Base-by-base conservation (phyloP, 2,329 filamentous ascomycete genomes). In the Diaporthe citri region DNA sequence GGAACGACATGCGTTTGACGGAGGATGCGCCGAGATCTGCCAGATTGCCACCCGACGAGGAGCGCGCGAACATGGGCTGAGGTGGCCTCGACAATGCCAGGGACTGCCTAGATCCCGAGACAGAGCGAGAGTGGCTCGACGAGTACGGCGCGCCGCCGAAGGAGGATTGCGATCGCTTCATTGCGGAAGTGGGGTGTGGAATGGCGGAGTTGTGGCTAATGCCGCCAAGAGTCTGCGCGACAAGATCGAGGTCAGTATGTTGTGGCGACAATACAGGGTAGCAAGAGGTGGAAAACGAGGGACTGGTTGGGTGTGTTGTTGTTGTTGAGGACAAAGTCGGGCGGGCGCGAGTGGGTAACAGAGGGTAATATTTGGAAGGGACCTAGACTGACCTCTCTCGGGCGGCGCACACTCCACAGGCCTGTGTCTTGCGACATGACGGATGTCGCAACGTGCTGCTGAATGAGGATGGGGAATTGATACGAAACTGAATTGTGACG, bases 161-260 rank as follows among this genome's bases (percentile, higher is more conserved):
- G 77, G 91, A 92, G 79, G 95, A 96, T 81, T 92, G 97, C 41
- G 94, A 94, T 83, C 97, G 94, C 87, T 99, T 99, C 90, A 99
- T 93, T 55, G 95, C 95, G 55, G 96, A 98, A 39, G 94, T 90
- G 12, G 97, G 96, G 85, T 97, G 95, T 28, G 97, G 97, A 77
- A 99, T 94, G 31, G 92, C 91, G 28, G 94, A 94, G 83, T 95
- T 96, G 83, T 93, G 91, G 83, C 92, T 96, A 81, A 98, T 92
- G 78, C 92, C 93, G 78, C 93, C 96, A 76, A 98, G 91, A 72
- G 97, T 98, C 95, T 97, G 84, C 57, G 59, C 57, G 71, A 64
- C 46, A 34, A 59, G 46, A 52, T 64, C 25, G 39, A 34, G 34
- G 71, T 72, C 57, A 72, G 71, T 72, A 66, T 51, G n/a, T 31